Evolutionary conservation across 768 basidiomycete genomes (phyloP).

Genomic region (Collybia sp.): DNA sequence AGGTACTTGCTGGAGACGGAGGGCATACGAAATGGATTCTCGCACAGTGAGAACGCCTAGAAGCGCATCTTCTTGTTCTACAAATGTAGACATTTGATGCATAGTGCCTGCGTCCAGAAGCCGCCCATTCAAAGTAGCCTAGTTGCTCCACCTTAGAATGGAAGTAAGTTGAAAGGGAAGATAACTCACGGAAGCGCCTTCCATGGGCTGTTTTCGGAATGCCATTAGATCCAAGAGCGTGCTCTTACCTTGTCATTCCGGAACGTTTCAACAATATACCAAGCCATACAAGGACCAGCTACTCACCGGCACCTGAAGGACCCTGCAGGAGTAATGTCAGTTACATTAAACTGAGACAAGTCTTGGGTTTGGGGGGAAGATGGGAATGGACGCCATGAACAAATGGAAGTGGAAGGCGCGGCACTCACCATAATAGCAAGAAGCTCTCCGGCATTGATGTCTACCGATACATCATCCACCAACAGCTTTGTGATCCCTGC

Average conservation of each 20-base stretch:
- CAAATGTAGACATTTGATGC: conserved; percentile 41
- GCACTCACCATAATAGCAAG: conserved; percentile 36
- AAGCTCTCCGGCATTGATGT: conserved; percentile 32
- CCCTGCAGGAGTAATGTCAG: conserved; percentile 20
- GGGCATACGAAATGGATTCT: conserved; percentile 49
- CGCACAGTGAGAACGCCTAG: conserved; percentile 53
- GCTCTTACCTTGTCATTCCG: conserved; percentile 28
- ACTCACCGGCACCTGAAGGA: conserved; percentile 38
- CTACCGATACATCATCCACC: conserved; percentile 35
- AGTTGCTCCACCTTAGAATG: not conserved
- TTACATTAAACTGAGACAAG: not conserved
- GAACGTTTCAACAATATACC: not conserved
- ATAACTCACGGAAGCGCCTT: conserved; percentile 22
- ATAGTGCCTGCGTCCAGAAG: conserved; percentile 21
- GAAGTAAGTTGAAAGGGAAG: not conserved
- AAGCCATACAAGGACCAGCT: not conserved
- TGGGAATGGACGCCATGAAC: too few relatives aligned
- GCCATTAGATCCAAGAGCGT: conserved; percentile 43
- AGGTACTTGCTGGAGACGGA: conserved; percentile 38
- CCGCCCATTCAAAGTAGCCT: conserved; percentile 29
- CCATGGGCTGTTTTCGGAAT: conserved; percentile 25
- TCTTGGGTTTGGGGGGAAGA: too few relatives aligned
- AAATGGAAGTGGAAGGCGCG: not conserved
- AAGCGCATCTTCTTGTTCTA: conserved; percentile 59
- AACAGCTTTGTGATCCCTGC: conserved; percentile 21